Conservation (phyloP, 2,329 filamentous ascomycete species). For the Venturia pyrina region DNA sequence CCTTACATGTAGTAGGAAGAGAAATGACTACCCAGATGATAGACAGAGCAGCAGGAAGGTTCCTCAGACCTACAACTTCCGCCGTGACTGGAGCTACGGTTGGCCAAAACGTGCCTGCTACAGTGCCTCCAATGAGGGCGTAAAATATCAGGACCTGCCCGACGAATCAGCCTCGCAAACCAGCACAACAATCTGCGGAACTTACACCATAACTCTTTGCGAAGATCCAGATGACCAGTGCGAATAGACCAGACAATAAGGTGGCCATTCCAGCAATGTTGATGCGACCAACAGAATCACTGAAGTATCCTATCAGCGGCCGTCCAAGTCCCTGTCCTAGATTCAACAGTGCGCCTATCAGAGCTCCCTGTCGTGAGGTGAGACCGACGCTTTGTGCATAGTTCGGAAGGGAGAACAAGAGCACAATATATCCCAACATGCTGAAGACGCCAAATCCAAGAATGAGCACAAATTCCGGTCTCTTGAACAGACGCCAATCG, state of each 20-base stretch:
- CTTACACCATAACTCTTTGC: slow-evolving; percentile 51
- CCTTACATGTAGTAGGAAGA: slow-evolving; percentile 54
- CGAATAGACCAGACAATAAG: slow-evolving; percentile 52
- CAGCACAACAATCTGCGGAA: neutral
- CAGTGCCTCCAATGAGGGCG: slow-evolving; percentile 52
- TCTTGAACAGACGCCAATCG: slow-evolving; percentile 51
- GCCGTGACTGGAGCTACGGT: slow-evolving; percentile 60
- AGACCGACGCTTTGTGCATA: slow-evolving; percentile 62
- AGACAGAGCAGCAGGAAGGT: slow-evolving; percentile 59
- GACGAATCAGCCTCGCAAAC: neutral
- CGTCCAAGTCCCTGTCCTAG: slow-evolving; percentile 56
- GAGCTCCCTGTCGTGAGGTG: slow-evolving; percentile 53
- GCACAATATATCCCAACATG: slow-evolving; percentile 63
- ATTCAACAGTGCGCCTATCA: slow-evolving; percentile 66
- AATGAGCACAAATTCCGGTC: slow-evolving; percentile 53
- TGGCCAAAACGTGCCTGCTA: slow-evolving; percentile 44
- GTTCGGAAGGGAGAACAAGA: slow-evolving; percentile 68
- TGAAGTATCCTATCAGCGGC: slow-evolving; percentile 62
- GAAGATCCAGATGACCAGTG: slow-evolving; percentile 63
- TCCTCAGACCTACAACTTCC: slow-evolving; percentile 61
- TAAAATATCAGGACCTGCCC: slow-evolving; percentile 54
- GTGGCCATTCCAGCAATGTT: slow-evolving; percentile 62
- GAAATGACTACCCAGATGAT: slow-evolving; percentile 64
- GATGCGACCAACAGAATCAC: slow-evolving; percentile 59
- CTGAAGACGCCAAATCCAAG: slow-evolving; percentile 60